These are phyloP conservation scores for Coniochaeta sp. DNA, from an alignment of 2,329 filamentous ascomycete genomes.

Conservation along the genomic window DNA sequence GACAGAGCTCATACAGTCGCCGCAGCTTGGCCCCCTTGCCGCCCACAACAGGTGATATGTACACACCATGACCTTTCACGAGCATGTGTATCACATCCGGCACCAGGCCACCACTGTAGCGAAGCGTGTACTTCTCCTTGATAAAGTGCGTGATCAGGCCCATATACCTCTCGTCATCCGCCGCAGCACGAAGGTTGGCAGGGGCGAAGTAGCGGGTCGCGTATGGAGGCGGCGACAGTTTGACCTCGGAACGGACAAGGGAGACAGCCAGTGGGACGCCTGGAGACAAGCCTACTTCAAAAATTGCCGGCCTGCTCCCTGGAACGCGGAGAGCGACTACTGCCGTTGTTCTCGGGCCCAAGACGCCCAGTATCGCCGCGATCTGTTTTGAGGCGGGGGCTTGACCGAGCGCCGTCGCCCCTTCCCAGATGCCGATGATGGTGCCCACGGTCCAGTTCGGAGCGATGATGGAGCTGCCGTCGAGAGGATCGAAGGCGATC, in stretches of 20 bases:
- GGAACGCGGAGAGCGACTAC: conserved; percentile 45
- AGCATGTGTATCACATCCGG: conserved; percentile 53
- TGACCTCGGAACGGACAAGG: conserved; percentile 33
- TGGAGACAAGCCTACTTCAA: conserved; percentile 41
- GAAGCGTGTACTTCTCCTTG: conserved; percentile 45
- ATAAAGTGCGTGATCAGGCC: conserved; percentile 42
- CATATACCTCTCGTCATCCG: conserved; percentile 41
- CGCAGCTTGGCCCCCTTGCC: conserved; percentile 48
- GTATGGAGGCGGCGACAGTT: conserved; percentile 27
- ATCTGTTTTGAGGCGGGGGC: conserved; percentile 32
- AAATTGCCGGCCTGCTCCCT: conserved; percentile 28
- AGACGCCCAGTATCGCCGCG: conserved; percentile 43
- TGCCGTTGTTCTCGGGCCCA: conserved; percentile 47
- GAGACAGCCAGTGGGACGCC: conserved; percentile 17
- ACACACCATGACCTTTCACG: conserved; percentile 54
- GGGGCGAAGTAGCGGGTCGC: conserved; percentile 54
- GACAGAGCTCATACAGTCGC: conserved; percentile 50
- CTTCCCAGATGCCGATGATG: conserved; percentile 54
- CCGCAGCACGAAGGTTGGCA: conserved; percentile 51
- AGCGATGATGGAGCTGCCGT: conserved; percentile 53
- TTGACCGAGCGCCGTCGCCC: conserved; percentile 33
- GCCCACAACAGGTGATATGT: conserved; percentile 47
- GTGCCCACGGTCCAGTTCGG: conserved; percentile 52
- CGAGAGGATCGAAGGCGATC: conserved; percentile 55
- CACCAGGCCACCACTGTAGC: conserved; percentile 54